Base-by-base conservation (phyloP, 2,329 filamentous ascomycete species). In the Phialophora tarda region DNA sequence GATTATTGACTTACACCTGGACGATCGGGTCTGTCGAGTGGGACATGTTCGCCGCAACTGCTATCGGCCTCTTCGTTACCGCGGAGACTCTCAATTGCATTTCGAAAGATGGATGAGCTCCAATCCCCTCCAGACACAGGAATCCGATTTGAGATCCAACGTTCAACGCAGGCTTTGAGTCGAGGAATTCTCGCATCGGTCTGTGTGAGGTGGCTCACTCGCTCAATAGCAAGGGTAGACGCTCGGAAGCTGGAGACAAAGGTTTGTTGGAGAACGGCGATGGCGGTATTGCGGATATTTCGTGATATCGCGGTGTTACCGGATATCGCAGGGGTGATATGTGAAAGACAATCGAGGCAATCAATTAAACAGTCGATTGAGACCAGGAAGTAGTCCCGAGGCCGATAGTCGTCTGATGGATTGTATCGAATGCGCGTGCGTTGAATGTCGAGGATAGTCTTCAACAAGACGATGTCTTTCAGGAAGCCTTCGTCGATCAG, bases 371-470 rank as follows among this genome's bases (percentile, higher is more conserved):
- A 28, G 21, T 59, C 26, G 11, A 21, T 11, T n/a, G 57, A 59
- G 38, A 59, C 14, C 21, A 21, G 14, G 57, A 12, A 50, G 24
- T 28, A 12, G 14, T 21, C 28, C 1, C 17, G 24, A 3, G 57
- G 57, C 17, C 12, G 12, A 24, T n/a, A 50, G 17, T n/a, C 23
- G 24, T 28, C n/a, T 23, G 57, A 44, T 8, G 38, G 41, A 14
- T 47, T 2, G 17, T 21, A 50, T 8, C 57, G 57, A 8, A 59
- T 50, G 57, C 41, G 41, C 21, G 57, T 50, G 41, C 57, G 57
- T 48, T 59, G 57, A 44, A 59, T 21, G 41, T 50, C 57, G 28
- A 59, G 34, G 41, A 59, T 59, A 14, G 57, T 59, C 12, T 30
- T 59, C 24, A 59, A 32, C 21, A 59, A n/a, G 7, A 59, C 38